Percentiles rank a stretch among this genome's conserved stretches.
Conservation (phyloP, 306 rosid genomes). For the Rubus idaeus region DNA sequence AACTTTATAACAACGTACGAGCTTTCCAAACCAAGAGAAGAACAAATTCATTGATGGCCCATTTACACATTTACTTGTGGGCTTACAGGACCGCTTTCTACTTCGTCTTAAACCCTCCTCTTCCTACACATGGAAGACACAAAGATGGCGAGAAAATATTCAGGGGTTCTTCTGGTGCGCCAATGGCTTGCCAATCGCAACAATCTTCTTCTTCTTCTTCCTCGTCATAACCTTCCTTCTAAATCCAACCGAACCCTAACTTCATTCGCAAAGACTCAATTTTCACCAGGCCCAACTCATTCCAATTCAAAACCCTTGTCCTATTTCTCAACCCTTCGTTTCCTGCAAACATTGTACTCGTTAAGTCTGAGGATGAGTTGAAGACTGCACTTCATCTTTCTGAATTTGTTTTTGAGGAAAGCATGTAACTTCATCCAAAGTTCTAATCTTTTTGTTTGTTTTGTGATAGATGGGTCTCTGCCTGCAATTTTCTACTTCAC, state of each 20-base stretch:
- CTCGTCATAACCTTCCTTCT: background rate
- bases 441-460: conserved; percentile 17
- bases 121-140: background rate
- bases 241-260: conserved; percentile 13
- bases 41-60: background rate
- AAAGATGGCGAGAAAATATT: conserved; percentile 3
- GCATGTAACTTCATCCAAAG: background rate
- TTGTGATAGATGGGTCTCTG: conserved; percentile 46
- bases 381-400: conserved; percentile 27
- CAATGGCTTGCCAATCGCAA: conserved; percentile 8
- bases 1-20: too few relatives aligned
- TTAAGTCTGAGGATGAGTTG: conserved; percentile 60
- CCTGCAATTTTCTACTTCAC: conserved; percentile 83
- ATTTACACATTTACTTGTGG: background rate
- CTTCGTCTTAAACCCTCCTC: background rate
- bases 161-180: background rate
- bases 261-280: background rate
- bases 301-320: conserved; percentile 18
- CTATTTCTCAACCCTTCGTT: background rate
- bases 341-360: conserved; percentile 22
- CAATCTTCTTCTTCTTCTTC: conserved; percentile 7
- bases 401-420: background rate
- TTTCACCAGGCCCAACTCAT: background rate
- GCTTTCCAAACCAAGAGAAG: background rate
- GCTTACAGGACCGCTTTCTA: background rate